A percentile compares a stretch with the other conserved stretches of the same genome.
These are phyloP conservation scores for Colletotrichum chrysophilum DNA, from an alignment of 2,329 filamentous ascomycete genomes.

Conservation along the genomic window DNA sequence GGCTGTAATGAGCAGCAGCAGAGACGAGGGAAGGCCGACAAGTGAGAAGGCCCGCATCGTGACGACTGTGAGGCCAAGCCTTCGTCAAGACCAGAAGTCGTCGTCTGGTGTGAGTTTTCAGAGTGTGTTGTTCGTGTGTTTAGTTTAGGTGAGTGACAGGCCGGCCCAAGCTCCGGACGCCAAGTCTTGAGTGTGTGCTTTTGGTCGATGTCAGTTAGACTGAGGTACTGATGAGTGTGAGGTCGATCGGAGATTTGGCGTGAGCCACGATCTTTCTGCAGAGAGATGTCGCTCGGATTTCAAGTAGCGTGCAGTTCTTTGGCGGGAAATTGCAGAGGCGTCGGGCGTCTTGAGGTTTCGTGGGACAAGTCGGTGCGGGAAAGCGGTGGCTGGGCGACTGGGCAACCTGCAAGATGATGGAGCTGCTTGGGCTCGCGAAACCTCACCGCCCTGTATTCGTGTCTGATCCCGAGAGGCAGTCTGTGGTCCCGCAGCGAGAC, in stretches of 20 bases:
- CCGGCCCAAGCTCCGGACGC: background rate
- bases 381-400: constrained; percentile 20
- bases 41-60: constrained; percentile 45
- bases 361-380: background rate
- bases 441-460: constrained; percentile 8
- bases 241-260: background rate
- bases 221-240: background rate
- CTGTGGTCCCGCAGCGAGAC: constrained; percentile 14
- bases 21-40: constrained; percentile 45
- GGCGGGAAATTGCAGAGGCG: background rate
- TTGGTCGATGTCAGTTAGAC: background rate
- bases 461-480: background rate
- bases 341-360: background rate
- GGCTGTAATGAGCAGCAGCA: constrained; percentile 50
- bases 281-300: background rate
- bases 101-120: background rate
- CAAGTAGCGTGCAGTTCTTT: background rate
- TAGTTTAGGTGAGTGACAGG: background rate
- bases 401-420: constrained; percentile 13
- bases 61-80: background rate
- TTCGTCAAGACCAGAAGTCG: background rate
- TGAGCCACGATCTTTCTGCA: background rate
- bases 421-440: background rate
- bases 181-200: background rate
- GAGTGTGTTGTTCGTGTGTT: background rate